A percentile compares a stretch with the other conserved stretches of the same genome.
Conservation (phyloP, 805 yeast species). For the Deakozyma indianensis region DNA sequence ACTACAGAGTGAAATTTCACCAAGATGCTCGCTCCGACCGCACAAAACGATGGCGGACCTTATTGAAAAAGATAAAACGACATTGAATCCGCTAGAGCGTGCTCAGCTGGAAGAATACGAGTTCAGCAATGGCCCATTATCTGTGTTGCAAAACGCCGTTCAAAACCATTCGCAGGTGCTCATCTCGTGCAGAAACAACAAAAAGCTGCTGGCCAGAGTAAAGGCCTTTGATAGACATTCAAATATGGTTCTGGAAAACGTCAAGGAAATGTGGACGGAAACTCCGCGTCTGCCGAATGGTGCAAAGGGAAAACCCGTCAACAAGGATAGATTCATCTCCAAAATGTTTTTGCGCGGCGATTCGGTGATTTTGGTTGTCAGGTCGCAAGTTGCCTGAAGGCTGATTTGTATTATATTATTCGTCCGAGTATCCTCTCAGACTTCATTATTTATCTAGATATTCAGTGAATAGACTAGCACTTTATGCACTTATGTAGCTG, state of each 20-base stretch:
- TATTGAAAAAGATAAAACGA: background rate
- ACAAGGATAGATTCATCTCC: slow-evolving; percentile 67
- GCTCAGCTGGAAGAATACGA: slow-evolving; percentile 80
- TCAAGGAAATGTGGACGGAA: slow-evolving; percentile 73
- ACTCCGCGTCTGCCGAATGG: slow-evolving; percentile 48
- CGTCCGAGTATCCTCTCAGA: background rate
- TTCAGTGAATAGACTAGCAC: too few relatives aligned
- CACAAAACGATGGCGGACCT: background rate
- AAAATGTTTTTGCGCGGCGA: slow-evolving; percentile 93
- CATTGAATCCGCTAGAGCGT: background rate
- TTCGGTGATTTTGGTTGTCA: slow-evolving; percentile 73
- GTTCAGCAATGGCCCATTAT: slow-evolving; percentile 80
- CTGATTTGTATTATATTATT: too few relatives aligned
- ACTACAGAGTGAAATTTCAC: too few relatives aligned
- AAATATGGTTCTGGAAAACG: slow-evolving; percentile 83
- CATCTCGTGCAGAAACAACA: slow-evolving; percentile 84
- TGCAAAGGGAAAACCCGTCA: slow-evolving; percentile 49
- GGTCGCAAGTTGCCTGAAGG: slow-evolving; percentile 10
- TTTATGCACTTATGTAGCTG: background rate
- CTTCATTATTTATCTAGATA: background rate
- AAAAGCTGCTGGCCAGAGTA: slow-evolving; percentile 77
- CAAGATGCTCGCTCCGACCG: too few relatives aligned
- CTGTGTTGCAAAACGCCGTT: slow-evolving; percentile 73
- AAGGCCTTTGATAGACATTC: slow-evolving; percentile 95
- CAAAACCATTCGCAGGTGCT: slow-evolving; percentile 62